Percentiles rank a stretch among this genome's conserved stretches.
These are phyloP conservation scores for Candolleomyces eurysporus DNA, from an alignment of 768 basidiomycete genomes.

Conservation along the genomic window DNA sequence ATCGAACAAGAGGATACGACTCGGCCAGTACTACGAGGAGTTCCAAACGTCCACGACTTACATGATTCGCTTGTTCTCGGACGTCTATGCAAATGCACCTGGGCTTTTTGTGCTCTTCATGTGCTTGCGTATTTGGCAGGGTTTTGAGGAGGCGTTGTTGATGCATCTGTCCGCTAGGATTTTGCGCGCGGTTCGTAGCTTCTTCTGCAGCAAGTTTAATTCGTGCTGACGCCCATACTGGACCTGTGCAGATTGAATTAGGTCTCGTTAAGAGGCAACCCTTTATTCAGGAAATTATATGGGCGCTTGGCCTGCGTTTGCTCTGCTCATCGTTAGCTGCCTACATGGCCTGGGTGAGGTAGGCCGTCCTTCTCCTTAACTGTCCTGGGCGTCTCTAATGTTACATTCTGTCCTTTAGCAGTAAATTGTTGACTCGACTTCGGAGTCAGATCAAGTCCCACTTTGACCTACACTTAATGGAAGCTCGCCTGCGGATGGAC, in stretches of 20 bases:
- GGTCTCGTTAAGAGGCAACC: neutral
- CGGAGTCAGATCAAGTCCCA: slow-evolving; percentile 17
- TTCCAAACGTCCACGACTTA: slow-evolving; percentile 12
- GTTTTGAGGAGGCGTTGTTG: slow-evolving; percentile 22
- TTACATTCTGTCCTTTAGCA: slow-evolving; percentile 7
- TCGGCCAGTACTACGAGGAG: slow-evolving; percentile 3
- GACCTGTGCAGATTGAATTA: neutral
- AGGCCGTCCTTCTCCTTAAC: neutral
- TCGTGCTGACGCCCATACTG: neutral
- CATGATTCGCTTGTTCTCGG: slow-evolving; percentile 17
- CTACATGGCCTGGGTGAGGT: neutral
- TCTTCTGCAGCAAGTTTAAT: slow-evolving; percentile 5
- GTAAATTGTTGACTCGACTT: slow-evolving; percentile 10
- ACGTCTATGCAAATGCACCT: slow-evolving; percentile 21
- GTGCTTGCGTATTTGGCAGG: slow-evolving; percentile 21
- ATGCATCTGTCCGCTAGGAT: slow-evolving; percentile 23
- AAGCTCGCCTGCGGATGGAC: slow-evolving; percentile 19
- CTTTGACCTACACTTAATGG: slow-evolving; percentile 27
- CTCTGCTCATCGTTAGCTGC: neutral
- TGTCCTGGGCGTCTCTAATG: neutral
- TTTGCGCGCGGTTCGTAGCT: slow-evolving; percentile 16
- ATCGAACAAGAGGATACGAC: neutral
- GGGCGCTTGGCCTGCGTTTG: neutral
- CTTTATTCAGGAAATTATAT: neutral
- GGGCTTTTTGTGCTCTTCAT: slow-evolving; percentile 19